Percentiles rank a stretch among this genome's conserved stretches.
Evolutionary conservation across 2,329 filamentous ascomycete species (phyloP).

Genomic region (Colletotrichum sp.): DNA sequence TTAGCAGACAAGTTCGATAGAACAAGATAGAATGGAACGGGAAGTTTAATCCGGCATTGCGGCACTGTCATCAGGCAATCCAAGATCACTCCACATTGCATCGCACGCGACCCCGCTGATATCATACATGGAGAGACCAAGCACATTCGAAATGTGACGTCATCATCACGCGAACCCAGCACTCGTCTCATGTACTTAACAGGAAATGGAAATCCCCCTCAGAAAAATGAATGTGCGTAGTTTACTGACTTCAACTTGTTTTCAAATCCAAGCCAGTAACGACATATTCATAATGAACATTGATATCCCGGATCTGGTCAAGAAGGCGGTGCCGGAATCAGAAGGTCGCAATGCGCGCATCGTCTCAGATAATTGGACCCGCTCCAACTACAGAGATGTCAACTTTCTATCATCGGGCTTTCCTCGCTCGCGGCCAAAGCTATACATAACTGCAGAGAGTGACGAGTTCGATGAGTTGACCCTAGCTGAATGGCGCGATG

Average conservation of each 20-base stretch:
- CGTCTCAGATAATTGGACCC: constrained; percentile 33
- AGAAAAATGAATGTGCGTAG: fast-evolving
- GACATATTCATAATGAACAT: constrained; percentile 25
- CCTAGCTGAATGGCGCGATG: constrained; percentile 43
- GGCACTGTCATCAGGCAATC: too few relatives aligned
- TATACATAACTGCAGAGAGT: constrained; percentile 48
- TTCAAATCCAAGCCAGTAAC: neutral
- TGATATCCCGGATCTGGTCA: constrained; percentile 33
- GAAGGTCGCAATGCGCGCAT: constrained; percentile 35
- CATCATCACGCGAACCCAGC: neutral
- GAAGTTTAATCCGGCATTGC: too few relatives aligned
- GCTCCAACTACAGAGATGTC: constrained; percentile 42
- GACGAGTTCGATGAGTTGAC: constrained; percentile 45
- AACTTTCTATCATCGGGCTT: constrained; percentile 47
- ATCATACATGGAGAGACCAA: neutral
- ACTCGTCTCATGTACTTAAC: neutral
- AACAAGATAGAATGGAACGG: too few relatives aligned
- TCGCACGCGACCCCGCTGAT: neutral
- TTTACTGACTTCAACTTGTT: neutral
- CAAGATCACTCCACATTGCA: neutral
- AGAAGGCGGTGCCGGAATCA: constrained; percentile 33
- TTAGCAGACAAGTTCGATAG: too few relatives aligned
- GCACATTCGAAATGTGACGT: neutral
- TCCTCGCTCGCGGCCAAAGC: constrained; percentile 38
- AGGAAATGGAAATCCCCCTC: too few relatives aligned